phyloP scores from a whole-genome alignment of 305 asterid genomes.

The Andrographis paniculata region DNA sequence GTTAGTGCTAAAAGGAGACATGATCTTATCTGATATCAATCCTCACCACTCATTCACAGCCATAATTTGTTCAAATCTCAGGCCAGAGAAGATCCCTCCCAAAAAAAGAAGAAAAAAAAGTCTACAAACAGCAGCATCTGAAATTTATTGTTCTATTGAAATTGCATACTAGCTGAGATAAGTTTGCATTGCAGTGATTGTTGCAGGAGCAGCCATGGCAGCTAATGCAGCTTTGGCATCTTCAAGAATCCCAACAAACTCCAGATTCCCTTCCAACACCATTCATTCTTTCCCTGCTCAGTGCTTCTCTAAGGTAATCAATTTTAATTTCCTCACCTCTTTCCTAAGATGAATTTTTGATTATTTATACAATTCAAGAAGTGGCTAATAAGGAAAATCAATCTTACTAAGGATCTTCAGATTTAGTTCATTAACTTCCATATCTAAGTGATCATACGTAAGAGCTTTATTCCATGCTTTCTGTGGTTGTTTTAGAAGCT shows the following conservation, averaged over 20 bases:
- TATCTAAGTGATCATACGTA: background rate
- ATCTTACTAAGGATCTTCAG: too few relatives aligned
- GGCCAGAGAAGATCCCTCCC: background rate
- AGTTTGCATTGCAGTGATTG: too few relatives aligned
- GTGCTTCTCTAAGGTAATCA: conserved; percentile 59
- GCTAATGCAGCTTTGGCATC: conserved; percentile 84
- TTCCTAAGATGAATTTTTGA: too few relatives aligned
- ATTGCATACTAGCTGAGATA: too few relatives aligned
- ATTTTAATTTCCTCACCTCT: background rate
- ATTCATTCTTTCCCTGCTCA: conserved; percentile 46
- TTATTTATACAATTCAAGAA: too few relatives aligned
- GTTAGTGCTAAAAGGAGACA: conserved; percentile 30
- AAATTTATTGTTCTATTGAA: conserved; percentile 14
- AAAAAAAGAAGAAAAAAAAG: background rate
- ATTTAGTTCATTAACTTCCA: too few relatives aligned
- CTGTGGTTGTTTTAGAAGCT: conserved; percentile 47
- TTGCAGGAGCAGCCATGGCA: conserved; percentile 57
- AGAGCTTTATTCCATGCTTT: conserved; percentile 8
- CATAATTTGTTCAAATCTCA: conserved; percentile 25
- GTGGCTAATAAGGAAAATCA: too few relatives aligned
- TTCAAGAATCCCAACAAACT: conserved; percentile 71
- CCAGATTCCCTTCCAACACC: conserved; percentile 47
- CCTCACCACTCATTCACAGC: conserved; percentile 33
- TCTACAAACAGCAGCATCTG: conserved; percentile 3
- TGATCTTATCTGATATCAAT: conserved; percentile 53